Evolutionary conservation across 345 rosid genomes (phyloP), one percentile per base, ranked within the genome.

Genomic region (Eucalyptus pumila): DNA sequence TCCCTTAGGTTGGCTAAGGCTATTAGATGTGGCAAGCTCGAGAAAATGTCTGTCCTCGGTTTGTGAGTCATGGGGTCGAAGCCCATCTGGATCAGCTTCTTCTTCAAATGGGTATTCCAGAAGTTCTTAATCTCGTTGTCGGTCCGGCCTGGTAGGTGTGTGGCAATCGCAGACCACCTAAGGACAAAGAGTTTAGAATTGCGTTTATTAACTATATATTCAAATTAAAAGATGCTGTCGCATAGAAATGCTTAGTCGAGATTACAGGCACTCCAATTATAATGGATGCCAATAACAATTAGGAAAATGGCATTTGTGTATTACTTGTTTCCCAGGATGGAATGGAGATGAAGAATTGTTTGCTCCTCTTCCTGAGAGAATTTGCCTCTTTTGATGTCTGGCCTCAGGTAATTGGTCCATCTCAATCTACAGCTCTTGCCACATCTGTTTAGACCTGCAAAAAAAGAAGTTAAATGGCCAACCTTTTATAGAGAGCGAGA

Each of bases 371-470:
- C 96, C 11, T 93, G 94, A 58, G 98, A 94, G 90, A 96, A 95
- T 89, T 95, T 94, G 5, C 98, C 98, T 91, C 98, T 93, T 93
- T 95, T 96, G 89, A 96, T 95, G 86, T 94, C 97, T 62, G 98
- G 98, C 90, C 96, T 94, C 85, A 96, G 72, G 90, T 96, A 96
- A 90, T 96, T 96, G 69, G 96, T 95, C 98, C 98, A 96, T 89
- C 98, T 94, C 52, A 96, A 87, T 89, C 98, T 94, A 87, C 98
- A 96, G 91, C 98, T 96, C 93, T 96, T 96, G 72, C 98, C 97
- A 88, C 97, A 95, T 89, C 98, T 93, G 69, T 96, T 96, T 76
- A 96, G 94, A 91, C 94, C 98, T 96, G 92, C 87, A 88, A 88
- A 89, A 11, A 67, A 44, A 88, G 45, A 80, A 4, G 52, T 17